phyloP scores from a whole-genome alignment of 345 rosid genomes.

The Cardiospermum halicacabum region DNA sequence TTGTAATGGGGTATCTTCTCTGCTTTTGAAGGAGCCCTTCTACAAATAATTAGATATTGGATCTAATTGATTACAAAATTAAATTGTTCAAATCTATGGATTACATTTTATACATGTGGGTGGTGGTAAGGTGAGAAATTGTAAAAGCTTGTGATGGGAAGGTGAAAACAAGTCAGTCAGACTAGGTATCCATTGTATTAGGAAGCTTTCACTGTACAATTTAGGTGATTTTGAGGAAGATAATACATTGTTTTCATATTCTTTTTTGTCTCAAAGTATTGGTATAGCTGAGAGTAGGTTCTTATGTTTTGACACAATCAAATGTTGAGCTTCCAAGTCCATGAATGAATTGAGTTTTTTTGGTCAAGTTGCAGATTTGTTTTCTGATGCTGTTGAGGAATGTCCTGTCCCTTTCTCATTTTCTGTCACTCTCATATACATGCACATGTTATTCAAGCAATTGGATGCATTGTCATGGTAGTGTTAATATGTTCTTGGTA shows the following conservation, averaged over 20 bases:
- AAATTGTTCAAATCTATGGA: slow-evolving; percentile 3
- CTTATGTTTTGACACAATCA: slow-evolving; percentile 6
- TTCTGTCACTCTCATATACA: not conserved
- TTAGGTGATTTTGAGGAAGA: slow-evolving; percentile 14
- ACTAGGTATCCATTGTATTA: slow-evolving; percentile 17
- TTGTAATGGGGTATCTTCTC: slow-evolving; percentile 7
- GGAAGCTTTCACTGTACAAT: slow-evolving; percentile 26
- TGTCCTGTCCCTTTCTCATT: not conserved
- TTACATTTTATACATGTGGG: slow-evolving; percentile 13
- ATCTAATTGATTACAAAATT: slow-evolving; percentile 5
- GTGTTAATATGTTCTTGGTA: no score
- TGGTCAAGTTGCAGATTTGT: not conserved
- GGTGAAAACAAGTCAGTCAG: slow-evolving; percentile 3
- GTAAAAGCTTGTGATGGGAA: slow-evolving; percentile 8
- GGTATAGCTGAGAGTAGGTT: slow-evolving; percentile 1
- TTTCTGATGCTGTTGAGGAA: not conserved
- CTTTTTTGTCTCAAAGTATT: not conserved
- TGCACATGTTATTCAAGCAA: not conserved
- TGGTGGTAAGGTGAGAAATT: slow-evolving; percentile 15
- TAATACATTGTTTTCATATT: slow-evolving; percentile 9
- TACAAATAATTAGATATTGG: slow-evolving; percentile 7
- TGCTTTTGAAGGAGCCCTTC: slow-evolving; percentile 17
- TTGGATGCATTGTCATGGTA: no score
- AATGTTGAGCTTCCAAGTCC: slow-evolving; percentile 9
- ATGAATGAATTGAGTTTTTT: slow-evolving; percentile 6